Evolutionary conservation across 1,284 basidiomycete species (phyloP).

Genomic region (Leucoagaricus sp.): DNA sequence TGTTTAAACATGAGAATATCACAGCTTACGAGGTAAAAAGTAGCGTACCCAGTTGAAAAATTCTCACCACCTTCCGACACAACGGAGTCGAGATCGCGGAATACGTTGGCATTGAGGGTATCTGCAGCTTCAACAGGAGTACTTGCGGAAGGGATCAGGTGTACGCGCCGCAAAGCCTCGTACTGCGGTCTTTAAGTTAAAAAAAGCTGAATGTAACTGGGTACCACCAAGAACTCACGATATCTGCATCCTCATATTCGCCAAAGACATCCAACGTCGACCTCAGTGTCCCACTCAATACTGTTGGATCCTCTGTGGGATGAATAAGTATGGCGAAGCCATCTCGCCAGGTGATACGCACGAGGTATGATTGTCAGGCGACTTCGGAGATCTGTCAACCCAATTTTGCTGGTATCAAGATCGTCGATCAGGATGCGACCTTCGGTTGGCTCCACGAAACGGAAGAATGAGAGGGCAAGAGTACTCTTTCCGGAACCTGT

Average conservation of each 20-base stretch:
- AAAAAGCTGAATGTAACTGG: no score
- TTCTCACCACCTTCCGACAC: conserved; percentile 94
- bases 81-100: conserved; percentile 81
- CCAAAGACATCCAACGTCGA: conserved; percentile 90
- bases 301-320: conserved; percentile 80
- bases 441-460: conserved; percentile 88
- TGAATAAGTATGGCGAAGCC: neutral
- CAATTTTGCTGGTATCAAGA: conserved; percentile 84
- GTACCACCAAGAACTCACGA: conserved; percentile 48
- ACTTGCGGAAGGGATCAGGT: conserved; percentile 72
- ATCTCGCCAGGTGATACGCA: conserved; percentile 35
- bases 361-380: conserved; percentile 92
- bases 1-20: conserved; percentile 23
- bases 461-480: conserved; percentile 91
- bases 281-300: conserved; percentile 85
- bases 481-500: conserved; percentile 93
- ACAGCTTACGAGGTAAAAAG: neutral
- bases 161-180: conserved; percentile 86
- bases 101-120: conserved; percentile 78
- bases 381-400: conserved; percentile 85
- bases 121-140: conserved; percentile 51
- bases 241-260: conserved; percentile 85
- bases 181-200: conserved; percentile 58
- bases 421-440: conserved; percentile 87
- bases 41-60: conserved; percentile 80